Evolutionary conservation across 306 rosid genomes (phyloP), one percentile per base, ranked within the genome.

Genomic region (Calophaca sinica): DNA sequence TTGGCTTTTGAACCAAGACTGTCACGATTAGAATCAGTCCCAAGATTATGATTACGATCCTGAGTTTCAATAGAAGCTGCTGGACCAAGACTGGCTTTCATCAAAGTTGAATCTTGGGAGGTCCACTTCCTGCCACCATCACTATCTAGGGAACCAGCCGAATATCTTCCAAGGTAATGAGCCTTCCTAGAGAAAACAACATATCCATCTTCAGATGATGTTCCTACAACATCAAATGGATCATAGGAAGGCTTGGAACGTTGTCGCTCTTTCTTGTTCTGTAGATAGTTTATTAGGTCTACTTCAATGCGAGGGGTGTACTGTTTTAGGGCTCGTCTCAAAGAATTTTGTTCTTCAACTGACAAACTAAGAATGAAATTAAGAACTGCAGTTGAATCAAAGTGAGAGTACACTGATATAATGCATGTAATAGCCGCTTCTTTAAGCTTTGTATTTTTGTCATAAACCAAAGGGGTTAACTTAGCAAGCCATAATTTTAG

Each of bases 251-350:
- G 84, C 81, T 92, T 96, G 0, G 83, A 39, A 36, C 98, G 96
- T 42, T 91, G 97, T 10, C 97, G 85, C 51, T 92, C 99, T 86
- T 88, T 96, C 92, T 96, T 96, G 87, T 64, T 96, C 84, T 96
- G 99, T 75, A 96, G 73, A 78, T 84, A 96, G 89, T 86, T 96
- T 89, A 96, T 84, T 62, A 96, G 87, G 85, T 96, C 99, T 70
- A 96, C 99, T 85, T 96, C 99, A 73, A 96, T 96, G 82, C 99
- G 99, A 80, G 99, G 99, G 62, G 99, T 96, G 62, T 79, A 76
- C 74, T 96, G 99, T 80, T 96, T 96, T 36, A 96, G 87, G 49
- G 99, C 98, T 77, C 99, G 93, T 86, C 99, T 89, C 87, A 96
- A 75, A 50, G 92, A 87, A 90, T 92, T 96, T 73, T 96, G 99